These are phyloP conservation scores for Gaeumannomyces sp. DNA, from an alignment of 2,329 filamentous ascomycete genomes.

Conservation along the genomic window DNA sequence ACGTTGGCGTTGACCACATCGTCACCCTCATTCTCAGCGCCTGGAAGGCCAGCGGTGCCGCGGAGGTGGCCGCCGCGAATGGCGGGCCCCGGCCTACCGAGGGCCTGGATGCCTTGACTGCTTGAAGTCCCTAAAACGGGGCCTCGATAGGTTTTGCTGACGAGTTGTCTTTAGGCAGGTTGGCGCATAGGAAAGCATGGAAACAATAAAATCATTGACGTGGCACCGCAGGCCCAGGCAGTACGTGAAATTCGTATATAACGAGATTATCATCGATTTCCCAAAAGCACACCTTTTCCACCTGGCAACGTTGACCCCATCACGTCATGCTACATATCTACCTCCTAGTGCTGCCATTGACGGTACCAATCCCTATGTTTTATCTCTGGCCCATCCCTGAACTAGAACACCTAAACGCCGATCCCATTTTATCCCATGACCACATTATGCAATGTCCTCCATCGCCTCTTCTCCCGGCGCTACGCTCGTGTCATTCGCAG, in stretches of 20 bases:
- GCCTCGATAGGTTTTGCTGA: not conserved
- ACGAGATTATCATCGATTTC: constrained; percentile 8
- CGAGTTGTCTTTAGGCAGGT: not conserved
- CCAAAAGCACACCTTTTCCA: not conserved
- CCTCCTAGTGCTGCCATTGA: not conserved
- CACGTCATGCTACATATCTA: not conserved
- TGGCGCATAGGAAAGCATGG: not conserved
- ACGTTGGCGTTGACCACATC: constrained; percentile 78
- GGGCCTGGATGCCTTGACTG: constrained; percentile 41
- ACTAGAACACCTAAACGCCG: not conserved
- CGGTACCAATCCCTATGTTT: not conserved
- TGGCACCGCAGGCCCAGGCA: not conserved
- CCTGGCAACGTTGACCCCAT: not conserved
- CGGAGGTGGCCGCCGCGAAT: constrained; percentile 45
- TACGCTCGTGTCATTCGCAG: constrained; percentile 11
- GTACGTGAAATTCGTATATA: not conserved
- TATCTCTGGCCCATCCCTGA: not conserved
- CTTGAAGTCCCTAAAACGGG: not conserved
- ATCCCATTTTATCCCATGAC: not conserved
- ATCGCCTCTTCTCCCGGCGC: constrained; percentile 11
- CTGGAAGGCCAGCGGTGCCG: constrained; percentile 85
- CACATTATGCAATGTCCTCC: constrained; percentile 26
- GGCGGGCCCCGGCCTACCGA: constrained; percentile 54
- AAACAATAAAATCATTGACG: not conserved
- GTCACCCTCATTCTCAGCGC: constrained; percentile 82